Conservation (phyloP, 768 basidiomycete genomes). For the Cystoderma amianthinum region DNA sequence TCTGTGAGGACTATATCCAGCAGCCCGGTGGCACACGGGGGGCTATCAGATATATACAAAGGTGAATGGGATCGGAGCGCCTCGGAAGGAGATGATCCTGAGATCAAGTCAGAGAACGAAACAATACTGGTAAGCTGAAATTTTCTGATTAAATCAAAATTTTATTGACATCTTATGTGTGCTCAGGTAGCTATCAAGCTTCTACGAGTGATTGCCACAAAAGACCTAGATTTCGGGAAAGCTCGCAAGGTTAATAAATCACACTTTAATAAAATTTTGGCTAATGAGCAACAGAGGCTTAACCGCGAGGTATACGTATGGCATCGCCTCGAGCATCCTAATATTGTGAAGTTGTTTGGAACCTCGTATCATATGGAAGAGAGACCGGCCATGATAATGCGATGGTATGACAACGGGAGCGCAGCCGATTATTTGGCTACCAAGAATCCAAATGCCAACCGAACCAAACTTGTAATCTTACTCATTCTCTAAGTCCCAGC, state of each 20-base stretch:
- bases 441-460: slow-evolving; percentile 7
- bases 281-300: slow-evolving; percentile 20
- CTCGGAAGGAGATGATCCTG: not conserved
- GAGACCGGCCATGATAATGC: slow-evolving; percentile 29
- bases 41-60: slow-evolving; percentile 18
- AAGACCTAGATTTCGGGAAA: slow-evolving; percentile 9
- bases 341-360: slow-evolving; percentile 34
- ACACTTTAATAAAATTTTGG: not conserved
- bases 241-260: slow-evolving; percentile 10
- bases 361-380: slow-evolving; percentile 23
- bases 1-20: slow-evolving; percentile 4
- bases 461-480: slow-evolving; percentile 10
- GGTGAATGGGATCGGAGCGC: slow-evolving; percentile 9
- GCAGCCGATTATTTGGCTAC: slow-evolving; percentile 13
- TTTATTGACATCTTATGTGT: not conserved
- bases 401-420: slow-evolving; percentile 27
- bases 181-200: slow-evolving; percentile 17
- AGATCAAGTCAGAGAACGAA: not conserved
- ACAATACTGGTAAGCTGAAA: not conserved
- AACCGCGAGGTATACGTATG: slow-evolving; percentile 33
- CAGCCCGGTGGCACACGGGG: slow-evolving; percentile 14
- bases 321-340: slow-evolving; percentile 30
- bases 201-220: slow-evolving; percentile 13
- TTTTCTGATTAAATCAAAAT: not conserved
- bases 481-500: not conserved